These are phyloP conservation scores for Suillus variegatus DNA, from an alignment of 768 basidiomycete genomes.

Conservation along the genomic window DNA sequence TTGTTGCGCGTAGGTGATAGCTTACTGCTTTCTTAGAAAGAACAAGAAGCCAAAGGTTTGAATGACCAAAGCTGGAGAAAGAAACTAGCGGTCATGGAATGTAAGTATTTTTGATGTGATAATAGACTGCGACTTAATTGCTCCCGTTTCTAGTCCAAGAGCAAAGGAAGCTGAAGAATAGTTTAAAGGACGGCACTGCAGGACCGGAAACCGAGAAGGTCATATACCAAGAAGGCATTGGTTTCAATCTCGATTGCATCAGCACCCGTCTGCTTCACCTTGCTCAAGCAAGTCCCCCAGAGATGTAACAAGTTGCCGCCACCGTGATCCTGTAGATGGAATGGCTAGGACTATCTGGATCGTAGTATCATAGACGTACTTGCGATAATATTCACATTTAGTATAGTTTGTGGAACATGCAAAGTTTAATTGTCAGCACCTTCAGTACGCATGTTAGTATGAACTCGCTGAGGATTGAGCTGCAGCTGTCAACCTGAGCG, in stretches of 20 bases:
- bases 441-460: background rate
- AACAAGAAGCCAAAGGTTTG: background rate
- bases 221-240: slow-evolving; percentile 1
- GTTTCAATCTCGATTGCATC: background rate
- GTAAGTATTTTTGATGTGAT: background rate
- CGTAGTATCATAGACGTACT: background rate
- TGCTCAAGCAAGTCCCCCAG: background rate
- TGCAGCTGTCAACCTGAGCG: background rate
- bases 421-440: background rate
- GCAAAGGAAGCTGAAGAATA: slow-evolving; percentile 1
- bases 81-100: background rate
- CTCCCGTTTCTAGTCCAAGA: background rate
- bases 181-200: background rate
- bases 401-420: background rate
- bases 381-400: background rate
- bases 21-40: background rate
- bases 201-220: background rate
- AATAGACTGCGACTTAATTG: background rate
- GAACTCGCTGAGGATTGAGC: background rate
- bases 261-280: slow-evolving; percentile 1
- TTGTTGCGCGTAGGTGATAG: background rate
- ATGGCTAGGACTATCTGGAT: background rate
- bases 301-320: background rate
- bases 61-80: background rate
- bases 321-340: background rate